Evolutionary conservation across 1,284 basidiomycete genomes (phyloP), one percentile per base, ranked within the genome.

Genomic region (Boletellus deceptivus): DNA sequence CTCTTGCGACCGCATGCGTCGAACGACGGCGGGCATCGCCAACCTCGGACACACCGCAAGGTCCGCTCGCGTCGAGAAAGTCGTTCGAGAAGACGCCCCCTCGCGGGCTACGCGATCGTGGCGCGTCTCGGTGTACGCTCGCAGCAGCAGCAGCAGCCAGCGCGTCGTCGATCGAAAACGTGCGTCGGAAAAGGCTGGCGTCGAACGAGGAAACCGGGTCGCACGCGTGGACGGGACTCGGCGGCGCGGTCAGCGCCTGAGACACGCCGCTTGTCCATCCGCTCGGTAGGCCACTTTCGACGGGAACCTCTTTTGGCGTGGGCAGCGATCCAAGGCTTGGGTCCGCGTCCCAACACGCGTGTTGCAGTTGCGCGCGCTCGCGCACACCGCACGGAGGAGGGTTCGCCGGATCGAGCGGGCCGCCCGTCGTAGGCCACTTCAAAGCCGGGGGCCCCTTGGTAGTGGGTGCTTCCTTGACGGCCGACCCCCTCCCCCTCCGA

Each of bases 341-440:
- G n/a, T 10, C 22, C 4, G 17, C 4, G 16, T 46, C 42, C 29
- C 29, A 16, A 6, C 16, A 7, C 9, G 6, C 31, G 16, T 14
- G 6, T 5, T 24, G 14, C 29, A 10, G 13, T 0, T 44, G 51
- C 13, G 52, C 52, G 1, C 44, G 51, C 13, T 54, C 52, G 22
- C 43, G 54, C 25, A 50, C 13, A 4, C 58, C 47, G 22, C 45
- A 53, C 7, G 57, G 59, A 8, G 49, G 50, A 11, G 59, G 48
- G 34, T 60, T 60, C 22, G 25, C 51, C 8, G 51, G 59, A 52
- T 64, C 62, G 46, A 67, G 66, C 9, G 66, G 63, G 7, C 66
- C 63, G 0, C 56, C 66, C 0, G 63, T 65, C 37, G 49, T 41
- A 0, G 55, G 64, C 63, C 61, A 68, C 13, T 35, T 45, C 29